Base-by-base conservation (phyloP, 768 basidiomycete species). In the Gymnopilus dilepis region DNA sequence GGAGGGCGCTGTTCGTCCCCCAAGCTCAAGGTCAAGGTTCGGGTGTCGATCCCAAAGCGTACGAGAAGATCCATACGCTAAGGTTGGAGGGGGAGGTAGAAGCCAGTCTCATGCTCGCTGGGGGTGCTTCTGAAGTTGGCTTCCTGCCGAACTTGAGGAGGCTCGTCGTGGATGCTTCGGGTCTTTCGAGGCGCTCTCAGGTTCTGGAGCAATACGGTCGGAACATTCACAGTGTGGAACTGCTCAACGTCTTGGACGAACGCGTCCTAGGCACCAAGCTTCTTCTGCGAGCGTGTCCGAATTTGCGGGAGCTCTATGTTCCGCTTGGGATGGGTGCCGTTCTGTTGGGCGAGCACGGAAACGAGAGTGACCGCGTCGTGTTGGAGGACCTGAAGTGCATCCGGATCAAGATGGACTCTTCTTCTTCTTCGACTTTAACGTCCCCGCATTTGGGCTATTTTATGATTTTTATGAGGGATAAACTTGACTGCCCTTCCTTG, bases 71-170 rank as follows among this genome's bases (percentile, higher is more conserved):
- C 17, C 45, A 41, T 6, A 61, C 60, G 11, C 33, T 61, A 13
- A 50, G 60, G 11, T 21, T 61, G 9, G 60, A 61, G n/a, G n/a
- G n/a, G n/a, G n/a, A n/a, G n/a, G n/a, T n/a, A n/a, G n/a, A n/a
- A n/a, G n/a, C n/a, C n/a, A n/a, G n/a, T n/a, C n/a, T n/a, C n/a
- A n/a, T n/a, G n/a, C n/a, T n/a, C n/a, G n/a, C n/a, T n/a, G n/a
- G n/a, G 33, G 53, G 53, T 22, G n/a, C 45, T 48, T 22, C 17
- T 34, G 6, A 22, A 34, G 42, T n/a, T n/a, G n/a, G n/a, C n/a
- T n/a, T n/a, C n/a, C 45, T 61, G 6, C 53, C 60, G 9, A 55
- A 38, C 15, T 22, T 61, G n/a, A n/a, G n/a, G 24, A 43, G n/a
- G 28, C 41, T 26, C 11, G 4, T 61, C 9, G 43, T 61, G 2